Conservation (phyloP, 305 asterid species). For the Fraxinus platypoda region DNA sequence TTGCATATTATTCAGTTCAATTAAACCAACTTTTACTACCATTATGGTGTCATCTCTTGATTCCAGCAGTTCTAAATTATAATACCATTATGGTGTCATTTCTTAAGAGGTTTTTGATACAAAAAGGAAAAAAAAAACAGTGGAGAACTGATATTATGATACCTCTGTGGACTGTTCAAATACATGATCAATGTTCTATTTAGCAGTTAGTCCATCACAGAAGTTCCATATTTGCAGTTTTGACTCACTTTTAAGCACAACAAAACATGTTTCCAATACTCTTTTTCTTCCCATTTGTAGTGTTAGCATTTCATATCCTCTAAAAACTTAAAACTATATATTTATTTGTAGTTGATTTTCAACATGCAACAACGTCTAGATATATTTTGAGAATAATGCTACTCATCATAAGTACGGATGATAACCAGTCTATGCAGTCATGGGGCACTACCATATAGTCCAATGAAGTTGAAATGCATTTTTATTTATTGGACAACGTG, state of each 20-base stretch:
- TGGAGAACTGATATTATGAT: background rate
- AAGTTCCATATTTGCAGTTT: background rate
- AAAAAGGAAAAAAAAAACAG: background rate
- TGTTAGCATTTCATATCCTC: background rate
- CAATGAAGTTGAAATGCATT: background rate
- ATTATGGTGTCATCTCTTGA: background rate
- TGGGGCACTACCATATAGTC: background rate
- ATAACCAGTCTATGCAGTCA: background rate
- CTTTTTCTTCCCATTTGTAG: background rate
- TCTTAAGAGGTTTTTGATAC: background rate
- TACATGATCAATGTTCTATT: background rate
- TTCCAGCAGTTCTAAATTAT: background rate
- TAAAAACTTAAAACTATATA: background rate
- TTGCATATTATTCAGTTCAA: background rate
- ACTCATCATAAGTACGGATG: background rate
- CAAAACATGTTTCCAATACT: background rate
- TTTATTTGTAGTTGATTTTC: background rate
- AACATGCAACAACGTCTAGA: background rate
- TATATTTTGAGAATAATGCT: too few relatives aligned
- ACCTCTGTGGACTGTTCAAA: background rate
- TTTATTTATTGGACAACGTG: too few relatives aligned
- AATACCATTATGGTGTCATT: background rate
- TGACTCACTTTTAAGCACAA: background rate
- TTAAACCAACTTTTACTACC: background rate
- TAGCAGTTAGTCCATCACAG: background rate